Base-by-base conservation (phyloP, 2,329 filamentous ascomycete species). In the Beauveria bassiana region DNA sequence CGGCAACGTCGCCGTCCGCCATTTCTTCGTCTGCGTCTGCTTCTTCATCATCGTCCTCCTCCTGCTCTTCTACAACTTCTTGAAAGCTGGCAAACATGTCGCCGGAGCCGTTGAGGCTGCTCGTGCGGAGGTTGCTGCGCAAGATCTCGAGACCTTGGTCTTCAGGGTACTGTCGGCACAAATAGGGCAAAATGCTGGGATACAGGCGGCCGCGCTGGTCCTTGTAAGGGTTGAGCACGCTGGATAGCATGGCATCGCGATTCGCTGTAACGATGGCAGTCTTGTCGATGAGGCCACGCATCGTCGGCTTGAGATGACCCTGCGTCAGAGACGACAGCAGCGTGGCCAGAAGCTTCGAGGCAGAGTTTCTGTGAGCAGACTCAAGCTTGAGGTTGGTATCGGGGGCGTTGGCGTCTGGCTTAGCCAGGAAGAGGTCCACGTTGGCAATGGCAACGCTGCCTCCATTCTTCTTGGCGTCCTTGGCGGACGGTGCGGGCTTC, bases 161-260 rank as follows among this genome's bases (percentile, higher is more conserved):
- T 12, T 80, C 72, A 0, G 86, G 79, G 68, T 86, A 90, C 56
- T 84, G 81, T 60, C 86, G 82, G 8, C 86, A 83, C 28, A 97
- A 77, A 68, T 96, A 89, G 0, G 93, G 93, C 53, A 96, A 74
- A 53, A 96, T 87, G 71, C 88, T 95, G 31, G 89, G 81, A 63
- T 86, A 84, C 57, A 84, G 82, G 65, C 84, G 79, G 47, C 87
- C 83, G 70, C 86, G 81, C 68, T 83, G 78, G 69, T 86, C 78
- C 64, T 85, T 76, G 72, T 86, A 84, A 0, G 91, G 90, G 72
- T 95, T 91, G 63, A 97, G 77, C 14, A 96, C 86, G 71, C 91
- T 93, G 6, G 91, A 86, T 12, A 95, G 70, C 82, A 97, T 90
- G 47, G 89, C 88, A 38, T 86, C 79, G 69, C 86, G 86, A 71